Base-by-base conservation (phyloP, 116 monocot species). In the Papilionanthe hybrid region DNA sequence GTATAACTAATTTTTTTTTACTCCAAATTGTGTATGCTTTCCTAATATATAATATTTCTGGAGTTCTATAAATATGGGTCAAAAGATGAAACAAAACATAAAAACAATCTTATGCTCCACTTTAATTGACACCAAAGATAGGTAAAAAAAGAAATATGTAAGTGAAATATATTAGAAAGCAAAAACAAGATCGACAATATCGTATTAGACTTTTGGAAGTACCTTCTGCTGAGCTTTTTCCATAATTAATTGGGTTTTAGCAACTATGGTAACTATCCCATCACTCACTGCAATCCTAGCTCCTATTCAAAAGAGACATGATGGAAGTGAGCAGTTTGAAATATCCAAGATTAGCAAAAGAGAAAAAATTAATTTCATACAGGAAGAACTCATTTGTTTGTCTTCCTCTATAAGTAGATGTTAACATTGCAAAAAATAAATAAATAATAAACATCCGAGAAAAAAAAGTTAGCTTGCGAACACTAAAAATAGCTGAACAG, bases 221-320 rank as follows among this genome's bases (percentile, higher is more conserved):
- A 95, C 99, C 95, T 89, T 90, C 27, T 95, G 90, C 67, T 84
- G 89, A 83, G 91, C 93, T 83, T 91, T 90, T 67, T 99, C 93
- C 90, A 99, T 89, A 68, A 86, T 80, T 37, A 73, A 41, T 72
- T 95, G 90, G 86, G 87, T 92, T 78, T 90, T 93, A 19, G 95
- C 99, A 77, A 99, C 85, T 75, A 99, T 89, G 37, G 93, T 92
- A 25, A 93, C 81, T 44, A 83, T 85, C 49, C 88, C 99, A 84
- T 99, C 99, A 84, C 85, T 84, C 20, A 95, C 86, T 78, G 85
- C 86, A 81, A 99, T 86, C 27, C 95, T 78, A 80, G 92, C 93
- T 83, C 99, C 99, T 99, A 78, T 50, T 48, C 23, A 78, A 45
- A 77, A 65, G 45, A 80, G 65, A 85, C 44, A 42, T 43, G 67